Base-by-base conservation (phyloP, 306 rosid species). In the Ziziphus jujuba region DNA sequence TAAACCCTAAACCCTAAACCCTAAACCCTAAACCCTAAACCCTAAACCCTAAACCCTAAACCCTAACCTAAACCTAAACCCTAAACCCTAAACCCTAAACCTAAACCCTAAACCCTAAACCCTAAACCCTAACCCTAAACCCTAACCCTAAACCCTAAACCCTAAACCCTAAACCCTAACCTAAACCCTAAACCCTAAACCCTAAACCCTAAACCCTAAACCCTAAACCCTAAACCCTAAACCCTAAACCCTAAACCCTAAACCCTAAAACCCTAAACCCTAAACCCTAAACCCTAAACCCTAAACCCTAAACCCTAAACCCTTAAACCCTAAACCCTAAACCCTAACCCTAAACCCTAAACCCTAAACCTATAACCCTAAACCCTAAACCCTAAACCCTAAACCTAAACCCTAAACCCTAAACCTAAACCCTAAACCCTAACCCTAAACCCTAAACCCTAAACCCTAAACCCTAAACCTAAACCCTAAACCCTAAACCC, bases 151-250 rank as follows among this genome's bases (percentile, higher is more conserved):
- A 55, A 55, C 60, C 60, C 60, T 55, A 21, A 55, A 55, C 60
- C 33, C 60, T 21, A 21, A 55, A 55, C 60, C 60, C 60, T 21
- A 21, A 55, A 21, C 60, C 3, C 34, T 1, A 11, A 55, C 60
- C 33, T 24, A 2, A 55, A 55, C 28, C 60, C 3, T 24, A 5
- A 55, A 55, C 1, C 60, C 60, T 24, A 5, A 55, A 55, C 60
- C 31, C 60, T 55, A 21, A 21, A 55, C 60, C 60, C 33, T 55
- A 21, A 55, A 55, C 60, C 60, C 60, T 55, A 21, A 55, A 55
- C 60, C 33, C 60, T 21, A 21, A 55, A 55, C 60, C 60, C 60
- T 21, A 21, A 55, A 55, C 60, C 3, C 60, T 6, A 11, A 55
- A 55, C 8, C 60, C 33, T 12, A 2, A 55, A 55, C 3, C 60